phyloP scores from a whole-genome alignment of 345 rosid species.

The Aegle marmelos region DNA sequence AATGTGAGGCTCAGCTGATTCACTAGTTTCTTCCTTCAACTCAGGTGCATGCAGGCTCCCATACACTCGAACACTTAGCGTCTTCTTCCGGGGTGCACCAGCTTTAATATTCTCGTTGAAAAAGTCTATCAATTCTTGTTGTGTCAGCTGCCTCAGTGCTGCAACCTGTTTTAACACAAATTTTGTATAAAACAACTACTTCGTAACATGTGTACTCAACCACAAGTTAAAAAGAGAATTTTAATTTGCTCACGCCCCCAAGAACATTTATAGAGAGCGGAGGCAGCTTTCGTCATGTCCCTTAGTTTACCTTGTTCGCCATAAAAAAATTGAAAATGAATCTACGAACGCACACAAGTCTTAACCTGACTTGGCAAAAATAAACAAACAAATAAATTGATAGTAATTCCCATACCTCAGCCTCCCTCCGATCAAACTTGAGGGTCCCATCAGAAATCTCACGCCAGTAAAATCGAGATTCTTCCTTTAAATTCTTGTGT shows the following conservation, averaged over 20 bases:
- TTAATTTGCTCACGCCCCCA: neutral
- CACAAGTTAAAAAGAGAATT: neutral
- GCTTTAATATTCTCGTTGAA: constrained; percentile 67
- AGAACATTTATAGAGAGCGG: neutral
- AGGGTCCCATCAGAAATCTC: constrained; percentile 68
- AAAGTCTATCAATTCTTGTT: constrained; percentile 69
- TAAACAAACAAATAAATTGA: no score
- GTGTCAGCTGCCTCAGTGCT: constrained; percentile 54
- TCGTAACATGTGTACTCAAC: neutral
- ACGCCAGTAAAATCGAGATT: constrained; percentile 69
- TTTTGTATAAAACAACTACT: neutral
- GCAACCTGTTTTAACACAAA: constrained; percentile 49
- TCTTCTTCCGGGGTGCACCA: constrained; percentile 60
- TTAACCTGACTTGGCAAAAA: neutral
- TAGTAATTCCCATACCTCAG: constrained; percentile 52
- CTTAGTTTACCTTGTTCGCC: neutral
- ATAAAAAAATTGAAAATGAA: neutral
- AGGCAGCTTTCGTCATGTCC: neutral
- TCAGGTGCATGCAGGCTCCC: constrained; percentile 59
- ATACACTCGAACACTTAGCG: constrained; percentile 57
- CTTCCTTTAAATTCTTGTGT: constrained; percentile 85
- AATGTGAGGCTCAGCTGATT: constrained; percentile 28
- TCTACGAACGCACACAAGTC: neutral
- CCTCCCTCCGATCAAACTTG: constrained; percentile 70
- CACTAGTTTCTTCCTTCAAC: constrained; percentile 35